phyloP scores from a whole-genome alignment of 2,329 filamentous ascomycete species.

The Cadophora gregata region DNA sequence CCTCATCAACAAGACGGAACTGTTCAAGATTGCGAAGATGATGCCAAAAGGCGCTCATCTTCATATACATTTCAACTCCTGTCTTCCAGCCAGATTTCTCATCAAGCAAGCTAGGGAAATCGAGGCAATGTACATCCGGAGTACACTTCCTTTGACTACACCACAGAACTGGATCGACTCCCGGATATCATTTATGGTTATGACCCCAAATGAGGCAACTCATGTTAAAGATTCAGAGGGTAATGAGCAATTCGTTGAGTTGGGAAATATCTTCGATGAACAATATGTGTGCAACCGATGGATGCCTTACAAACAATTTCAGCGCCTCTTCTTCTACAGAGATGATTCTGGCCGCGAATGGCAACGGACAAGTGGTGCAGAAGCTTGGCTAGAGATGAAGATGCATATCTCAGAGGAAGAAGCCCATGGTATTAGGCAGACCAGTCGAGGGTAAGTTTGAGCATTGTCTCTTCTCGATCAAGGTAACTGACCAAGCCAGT shows the following conservation, averaged over 20 bases:
- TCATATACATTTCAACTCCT: constrained; percentile 82
- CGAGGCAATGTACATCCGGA: constrained; percentile 73
- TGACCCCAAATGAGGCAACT: constrained; percentile 41
- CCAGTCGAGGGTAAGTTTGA: constrained; percentile 56
- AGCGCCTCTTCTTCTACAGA: constrained; percentile 44
- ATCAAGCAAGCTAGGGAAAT: constrained; percentile 60
- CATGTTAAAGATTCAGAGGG: constrained; percentile 35
- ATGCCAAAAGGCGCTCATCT: constrained; percentile 77
- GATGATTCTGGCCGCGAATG: constrained; percentile 41
- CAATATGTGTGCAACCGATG: constrained; percentile 52
- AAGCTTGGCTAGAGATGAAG: constrained; percentile 65
- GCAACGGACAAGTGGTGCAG: constrained; percentile 43
- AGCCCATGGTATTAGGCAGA: constrained; percentile 57
- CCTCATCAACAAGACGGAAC: constrained; percentile 59
- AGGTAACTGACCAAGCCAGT: constrained; percentile 42
- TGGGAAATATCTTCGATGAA: constrained; percentile 55
- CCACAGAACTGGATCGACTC: constrained; percentile 33
- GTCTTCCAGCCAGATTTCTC: constrained; percentile 65
- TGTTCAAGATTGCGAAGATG: constrained; percentile 60
- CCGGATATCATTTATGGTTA: constrained; percentile 43
- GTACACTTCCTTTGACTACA: constrained; percentile 56
- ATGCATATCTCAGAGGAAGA: constrained; percentile 67
- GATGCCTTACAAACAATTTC: constrained; percentile 56
- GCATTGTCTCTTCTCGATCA: background rate
- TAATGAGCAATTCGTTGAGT: constrained; percentile 33